A percentile compares a stretch with the other conserved stretches of the same genome.
Conservation (phyloP, 2,329 filamentous ascomycete genomes). For the Mycosphaerelloides madeirae region DNA sequence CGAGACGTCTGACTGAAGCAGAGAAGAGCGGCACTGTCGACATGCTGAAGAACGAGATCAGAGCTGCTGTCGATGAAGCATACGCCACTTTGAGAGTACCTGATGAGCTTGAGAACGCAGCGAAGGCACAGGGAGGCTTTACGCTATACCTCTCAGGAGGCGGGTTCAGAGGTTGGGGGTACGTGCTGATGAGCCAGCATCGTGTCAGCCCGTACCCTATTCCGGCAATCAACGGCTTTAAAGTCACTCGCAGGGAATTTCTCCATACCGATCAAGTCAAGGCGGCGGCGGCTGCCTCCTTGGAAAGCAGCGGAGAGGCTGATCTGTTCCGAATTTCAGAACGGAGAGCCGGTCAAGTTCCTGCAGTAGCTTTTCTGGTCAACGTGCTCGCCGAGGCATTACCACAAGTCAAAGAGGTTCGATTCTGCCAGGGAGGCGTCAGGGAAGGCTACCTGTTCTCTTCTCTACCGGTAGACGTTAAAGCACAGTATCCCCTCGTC, state of each 20-base stretch:
- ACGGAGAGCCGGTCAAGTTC: constrained; percentile 72
- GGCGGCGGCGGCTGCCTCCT: constrained; percentile 35
- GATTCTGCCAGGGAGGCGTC: constrained; percentile 84
- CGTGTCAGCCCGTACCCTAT: constrained; percentile 74
- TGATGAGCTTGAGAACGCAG: constrained; percentile 42
- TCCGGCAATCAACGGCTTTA: constrained; percentile 75
- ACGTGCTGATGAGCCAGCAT: constrained; percentile 77
- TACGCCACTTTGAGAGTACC: constrained; percentile 51
- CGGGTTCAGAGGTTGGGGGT: constrained; percentile 86
- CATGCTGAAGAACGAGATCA: constrained; percentile 44
- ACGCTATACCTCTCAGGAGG: constrained; percentile 83
- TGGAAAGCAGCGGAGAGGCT: constrained; percentile 31
- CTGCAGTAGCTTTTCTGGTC: constrained; percentile 77
- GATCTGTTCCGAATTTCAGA: constrained; percentile 69
- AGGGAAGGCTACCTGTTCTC: constrained; percentile 77
- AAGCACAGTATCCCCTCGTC: constrained; percentile 62
- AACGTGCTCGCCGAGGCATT: constrained; percentile 66
- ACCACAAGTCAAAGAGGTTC: constrained; percentile 65
- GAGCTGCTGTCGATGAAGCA: constrained; percentile 47
- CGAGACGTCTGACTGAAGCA: constrained; percentile 48
- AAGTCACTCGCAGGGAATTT: constrained; percentile 59
- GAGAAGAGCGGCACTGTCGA: constrained; percentile 32
- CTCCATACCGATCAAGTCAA: constrained; percentile 47
- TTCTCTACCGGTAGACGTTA: constrained; percentile 55
- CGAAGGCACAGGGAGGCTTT: constrained; percentile 48